These are phyloP conservation scores for Trichoderma sp. DNA, from an alignment of 2,329 filamentous ascomycete genomes.

Conservation along the genomic window DNA sequence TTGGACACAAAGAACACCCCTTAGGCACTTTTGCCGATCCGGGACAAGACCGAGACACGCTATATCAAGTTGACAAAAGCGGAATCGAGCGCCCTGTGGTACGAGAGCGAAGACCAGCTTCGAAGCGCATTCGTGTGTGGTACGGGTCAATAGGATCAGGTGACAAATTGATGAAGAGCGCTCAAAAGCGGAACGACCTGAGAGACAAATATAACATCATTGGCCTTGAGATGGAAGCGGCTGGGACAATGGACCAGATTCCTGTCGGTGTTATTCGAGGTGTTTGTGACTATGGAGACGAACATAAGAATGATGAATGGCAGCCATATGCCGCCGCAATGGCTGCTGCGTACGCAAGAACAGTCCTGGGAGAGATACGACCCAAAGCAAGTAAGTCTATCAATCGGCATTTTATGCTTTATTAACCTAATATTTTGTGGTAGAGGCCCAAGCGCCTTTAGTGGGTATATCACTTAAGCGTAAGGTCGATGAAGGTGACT, in stretches of 20 bases:
- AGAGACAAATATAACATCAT: constrained; percentile 19
- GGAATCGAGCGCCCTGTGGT: neutral
- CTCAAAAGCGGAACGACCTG: neutral
- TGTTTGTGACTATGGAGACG: constrained; percentile 17
- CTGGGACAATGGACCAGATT: constrained; percentile 14
- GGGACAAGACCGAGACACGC: constrained; percentile 30
- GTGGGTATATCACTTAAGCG: neutral
- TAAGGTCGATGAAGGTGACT: neutral
- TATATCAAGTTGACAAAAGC: constrained; percentile 24
- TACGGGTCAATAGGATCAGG: constrained; percentile 25
- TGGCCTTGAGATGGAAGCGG: constrained; percentile 21
- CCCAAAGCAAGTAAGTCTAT: no score
- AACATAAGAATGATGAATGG: constrained; percentile 16
- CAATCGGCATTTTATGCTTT: no score
- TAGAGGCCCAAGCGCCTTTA: neutral
- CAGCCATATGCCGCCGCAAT: constrained; percentile 17
- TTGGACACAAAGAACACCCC: constrained; percentile 26
- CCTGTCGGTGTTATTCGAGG: constrained; percentile 15
- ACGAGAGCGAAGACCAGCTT: constrained; percentile 22
- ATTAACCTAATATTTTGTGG: neutral
- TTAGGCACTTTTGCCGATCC: constrained; percentile 32
- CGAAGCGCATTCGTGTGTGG: constrained; percentile 31
- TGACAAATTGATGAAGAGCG: constrained; percentile 14
- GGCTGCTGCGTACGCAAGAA: constrained; percentile 16
- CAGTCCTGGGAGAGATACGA: neutral